Evolutionary conservation across 805 yeast species (phyloP).

Genomic region (Candida maesae): DNA sequence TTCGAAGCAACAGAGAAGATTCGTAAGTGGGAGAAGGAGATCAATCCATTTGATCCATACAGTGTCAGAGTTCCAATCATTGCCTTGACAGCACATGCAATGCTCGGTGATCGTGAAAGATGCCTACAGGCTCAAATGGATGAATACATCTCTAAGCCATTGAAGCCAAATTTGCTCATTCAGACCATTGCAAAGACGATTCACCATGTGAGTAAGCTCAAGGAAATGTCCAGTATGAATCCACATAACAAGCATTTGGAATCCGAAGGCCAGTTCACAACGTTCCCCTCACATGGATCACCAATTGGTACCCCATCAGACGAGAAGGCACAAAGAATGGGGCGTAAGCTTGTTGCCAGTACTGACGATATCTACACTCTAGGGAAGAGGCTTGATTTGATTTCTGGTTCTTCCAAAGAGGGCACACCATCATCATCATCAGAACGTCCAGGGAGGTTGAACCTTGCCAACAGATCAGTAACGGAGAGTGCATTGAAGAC

Average conservation of each 20-base stretch:
- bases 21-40: conserved; percentile 82
- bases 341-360: conserved; percentile 11
- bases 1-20: conserved; percentile 87
- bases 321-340: background rate
- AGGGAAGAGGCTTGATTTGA: background rate
- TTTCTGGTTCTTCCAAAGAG: background rate
- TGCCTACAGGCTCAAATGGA: conserved; percentile 90
- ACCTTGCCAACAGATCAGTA: conserved; percentile 7
- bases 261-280: conserved; percentile 12
- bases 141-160: conserved; percentile 83
- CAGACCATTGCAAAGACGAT: conserved; percentile 85
- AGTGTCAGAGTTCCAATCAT: conserved; percentile 81
- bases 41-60: conserved; percentile 64
- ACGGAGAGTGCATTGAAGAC: conserved; percentile 17
- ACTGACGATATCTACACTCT: conserved; percentile 10
- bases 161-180: conserved; percentile 75
- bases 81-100: conserved; percentile 90
- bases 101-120: conserved; percentile 88
- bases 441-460: conserved; percentile 8
- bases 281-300: conserved; percentile 10
- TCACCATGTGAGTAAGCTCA: conserved; percentile 60
- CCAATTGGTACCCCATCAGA: conserved; percentile 8
- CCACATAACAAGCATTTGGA: conserved; percentile 24
- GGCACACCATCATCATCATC: background rate
- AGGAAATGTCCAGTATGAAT: conserved; percentile 35